Conservation (phyloP, 1,284 basidiomycete genomes). For the Ceratobasidium papillatum region DNA sequence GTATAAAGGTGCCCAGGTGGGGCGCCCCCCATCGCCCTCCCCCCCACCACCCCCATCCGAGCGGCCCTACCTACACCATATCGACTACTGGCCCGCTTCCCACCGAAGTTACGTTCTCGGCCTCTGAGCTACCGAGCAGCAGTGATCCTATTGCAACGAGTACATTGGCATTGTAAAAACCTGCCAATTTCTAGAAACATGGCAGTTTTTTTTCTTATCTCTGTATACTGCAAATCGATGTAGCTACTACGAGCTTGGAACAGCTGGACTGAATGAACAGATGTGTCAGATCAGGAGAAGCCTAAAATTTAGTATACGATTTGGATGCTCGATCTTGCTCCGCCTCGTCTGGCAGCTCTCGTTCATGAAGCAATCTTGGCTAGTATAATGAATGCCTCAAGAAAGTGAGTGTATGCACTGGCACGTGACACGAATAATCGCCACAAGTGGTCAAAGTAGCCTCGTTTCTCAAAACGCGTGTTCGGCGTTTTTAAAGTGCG, state of each 20-base stretch:
- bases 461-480: slow-evolving; percentile 1
- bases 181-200: no score
- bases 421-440: background rate
- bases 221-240: background rate
- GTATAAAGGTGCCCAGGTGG: background rate
- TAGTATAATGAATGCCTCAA: no score
- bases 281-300: no score
- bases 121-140: background rate
- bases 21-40: slow-evolving; percentile 4
- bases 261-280: no score
- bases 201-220: background rate
- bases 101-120: no score
- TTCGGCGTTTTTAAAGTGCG: background rate
- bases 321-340: no score
- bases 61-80: background rate
- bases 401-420: background rate
- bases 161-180: background rate
- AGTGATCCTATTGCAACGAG: background rate
- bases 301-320: no score
- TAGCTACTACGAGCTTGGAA: background rate
- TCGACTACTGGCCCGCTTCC: background rate
- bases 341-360: no score
- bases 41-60: background rate
- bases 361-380: no score
- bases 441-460: background rate